Base-by-base conservation (phyloP, 495 filamentous ascomycete genomes). In the Chaetomium cochliodes region DNA sequence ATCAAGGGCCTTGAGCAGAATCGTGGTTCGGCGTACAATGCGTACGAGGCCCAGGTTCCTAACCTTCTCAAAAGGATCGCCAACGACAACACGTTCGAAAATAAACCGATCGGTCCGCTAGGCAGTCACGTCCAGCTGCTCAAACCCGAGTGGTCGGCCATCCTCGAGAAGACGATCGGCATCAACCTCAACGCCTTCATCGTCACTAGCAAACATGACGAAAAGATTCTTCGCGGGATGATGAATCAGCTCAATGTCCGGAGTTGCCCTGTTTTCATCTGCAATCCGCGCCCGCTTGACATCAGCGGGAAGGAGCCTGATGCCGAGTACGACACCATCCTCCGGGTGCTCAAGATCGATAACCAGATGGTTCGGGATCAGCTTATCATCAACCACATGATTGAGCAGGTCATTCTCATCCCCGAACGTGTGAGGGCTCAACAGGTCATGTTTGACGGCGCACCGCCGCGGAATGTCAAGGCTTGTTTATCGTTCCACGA, bases 371-470 rank as follows among this genome's bases (percentile, higher is more conserved):
- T 96, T 25, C 86, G 86, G 41, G 87, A 89, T 64, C 88, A 92
- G 57, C 76, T 98, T 37, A 89, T 99, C 72, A 91, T 99, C 72
- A 87, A 86, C 59, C 82, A 93, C 69, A 75, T 79, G 9, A 90
- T 96, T 52, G 94, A 99, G 62, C 93, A 98, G 70, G 86, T 87
- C 13, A 81, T 96, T 12, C 74, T 99, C 3, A 87, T 97, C 52
- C 82, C 87, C 50, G 76, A 86, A 49, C 78, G 90, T 20, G 70
- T 79, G 13, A 81, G 90, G 59, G 96, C 88, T 2, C 78, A 88
- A 23, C 74, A 83, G 2, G 82, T 89, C 37, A 90, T 97, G 81
- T 89, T 88, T 68, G 81, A 84, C 51, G 83, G 83, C 9, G 70
- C 77, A 42, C 79, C 77, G 33, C 85, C 88, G 4, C 80, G 75